These are phyloP conservation scores for Chlorociboria aeruginascens DNA, from an alignment of 495 filamentous ascomycete genomes.

Conservation along the genomic window DNA sequence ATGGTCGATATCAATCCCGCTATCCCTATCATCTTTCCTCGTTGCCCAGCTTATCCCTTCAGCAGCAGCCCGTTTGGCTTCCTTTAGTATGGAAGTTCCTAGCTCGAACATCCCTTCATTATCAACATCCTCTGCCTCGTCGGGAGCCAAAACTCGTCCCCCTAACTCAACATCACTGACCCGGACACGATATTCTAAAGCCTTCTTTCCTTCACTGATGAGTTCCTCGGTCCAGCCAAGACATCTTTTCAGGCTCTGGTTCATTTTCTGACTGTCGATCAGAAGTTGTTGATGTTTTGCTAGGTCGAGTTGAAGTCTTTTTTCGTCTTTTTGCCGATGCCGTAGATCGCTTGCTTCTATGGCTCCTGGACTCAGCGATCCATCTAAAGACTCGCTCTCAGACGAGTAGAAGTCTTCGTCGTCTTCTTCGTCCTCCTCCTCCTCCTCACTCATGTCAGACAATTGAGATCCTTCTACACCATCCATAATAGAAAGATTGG, in stretches of 20 bases:
- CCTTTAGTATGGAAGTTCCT: constrained; percentile 9
- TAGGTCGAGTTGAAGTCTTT: constrained; percentile 68
- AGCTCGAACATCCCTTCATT: constrained; percentile 16
- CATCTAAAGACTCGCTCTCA: constrained; percentile 21
- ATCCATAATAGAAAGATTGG: constrained; percentile 7
- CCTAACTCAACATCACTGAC: constrained; percentile 70
- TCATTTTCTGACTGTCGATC: constrained; percentile 82
- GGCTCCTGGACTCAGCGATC: constrained; percentile 31
- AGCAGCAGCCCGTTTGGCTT: constrained; percentile 14
- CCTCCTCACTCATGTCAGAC: constrained; percentile 43
- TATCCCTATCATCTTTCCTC: constrained; percentile 35
- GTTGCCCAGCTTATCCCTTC: constrained; percentile 8
- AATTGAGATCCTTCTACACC: constrained; percentile 21
- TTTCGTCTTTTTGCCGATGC: constrained; percentile 54
- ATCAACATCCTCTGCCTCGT: constrained; percentile 34
- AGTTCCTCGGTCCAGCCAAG: constrained; percentile 77
- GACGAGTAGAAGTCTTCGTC: constrained; percentile 22
- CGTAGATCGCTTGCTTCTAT: constrained; percentile 31
- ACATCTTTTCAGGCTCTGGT: constrained; percentile 82
- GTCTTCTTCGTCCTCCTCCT: constrained; percentile 27
- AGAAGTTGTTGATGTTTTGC: constrained; percentile 80
- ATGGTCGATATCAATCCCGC: constrained; percentile 33
- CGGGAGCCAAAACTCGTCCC: constrained; percentile 61
- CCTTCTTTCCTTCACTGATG: constrained; percentile 76
- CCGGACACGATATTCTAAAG: constrained; percentile 67